Base-by-base conservation (phyloP, 805 yeast species). In the Myxozyma melibiosi region DNA sequence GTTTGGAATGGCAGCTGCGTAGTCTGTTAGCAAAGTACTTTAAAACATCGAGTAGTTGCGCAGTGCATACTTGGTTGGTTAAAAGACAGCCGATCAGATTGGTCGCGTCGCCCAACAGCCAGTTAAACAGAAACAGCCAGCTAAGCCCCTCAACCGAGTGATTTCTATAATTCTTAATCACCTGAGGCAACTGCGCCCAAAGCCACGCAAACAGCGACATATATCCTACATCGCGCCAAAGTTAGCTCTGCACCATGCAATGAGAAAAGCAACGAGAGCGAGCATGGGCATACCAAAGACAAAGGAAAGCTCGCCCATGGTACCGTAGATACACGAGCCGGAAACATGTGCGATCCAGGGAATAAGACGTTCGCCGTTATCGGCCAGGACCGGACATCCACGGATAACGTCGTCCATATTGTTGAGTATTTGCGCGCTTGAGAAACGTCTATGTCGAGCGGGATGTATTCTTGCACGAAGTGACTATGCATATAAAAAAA, bases 121-220 rank as follows among this genome's bases (percentile, higher is more conserved):
- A 86, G 55, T 82, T 78, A 9, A 77, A 60, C 2, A 86, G 76
- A 63, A 86, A 86, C 4, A 77, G 76, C 31, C 81, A 75, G 11
- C 88, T 82, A 22, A 86, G 75, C 2, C 91, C 91, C 18, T 81
- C 88, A 3, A 87, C 87, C 1, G 87, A 80, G 60, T 83, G 79
- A 64, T 75, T 75, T 13, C 72, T 70, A 68, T 83, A 83, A 67
- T 85, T 86, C 64, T 79, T 75, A 55, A 78, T 70, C 11, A 85
- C 84, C 67, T 86, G 92, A 0, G 91, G 91, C 16, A 83, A 66
- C 69, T 85, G 91, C 2, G 91, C 91, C 68, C 85, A 83, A 34
- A 85, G 73, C 91, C 92, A 86, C 2, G 67, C 51, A 39, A 65
- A 58, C 38, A 65, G 44, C 20, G 68, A 65, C 46, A 64, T 34